Percentiles rank a stretch among this genome's conserved stretches.
Conservation (phyloP, 441 rosid species). For the Erysimum cheiri region DNA sequence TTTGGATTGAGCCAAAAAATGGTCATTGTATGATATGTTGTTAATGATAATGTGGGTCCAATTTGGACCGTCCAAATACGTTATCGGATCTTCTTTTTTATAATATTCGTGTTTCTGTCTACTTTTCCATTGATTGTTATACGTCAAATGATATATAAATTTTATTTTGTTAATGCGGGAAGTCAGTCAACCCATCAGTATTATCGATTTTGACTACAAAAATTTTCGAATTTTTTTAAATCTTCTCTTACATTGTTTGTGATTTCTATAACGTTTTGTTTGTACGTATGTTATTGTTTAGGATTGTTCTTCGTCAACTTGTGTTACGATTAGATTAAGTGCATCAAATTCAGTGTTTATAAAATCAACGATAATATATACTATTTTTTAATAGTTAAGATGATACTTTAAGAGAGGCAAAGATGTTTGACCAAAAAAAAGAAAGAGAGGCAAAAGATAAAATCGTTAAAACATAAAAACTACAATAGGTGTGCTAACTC, state of each 20-base stretch:
- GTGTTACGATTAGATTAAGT: background rate
- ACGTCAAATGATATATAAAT: background rate
- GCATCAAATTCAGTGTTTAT: constrained; percentile 3
- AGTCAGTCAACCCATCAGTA: constrained; percentile 8
- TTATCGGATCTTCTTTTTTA: background rate
- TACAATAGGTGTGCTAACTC: no score
- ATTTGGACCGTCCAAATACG: background rate
- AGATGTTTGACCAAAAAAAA: background rate
- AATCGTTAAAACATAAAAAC: no score
- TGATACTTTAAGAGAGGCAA: background rate
- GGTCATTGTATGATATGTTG: background rate
- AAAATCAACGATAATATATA: background rate
- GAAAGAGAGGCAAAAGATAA: background rate
- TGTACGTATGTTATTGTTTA: background rate
- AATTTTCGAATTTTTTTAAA: background rate
- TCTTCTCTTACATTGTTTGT: background rate
- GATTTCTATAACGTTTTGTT: background rate
- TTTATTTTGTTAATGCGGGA: background rate
- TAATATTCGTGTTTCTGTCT: background rate
- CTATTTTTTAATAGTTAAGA: background rate
- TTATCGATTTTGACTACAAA: background rate
- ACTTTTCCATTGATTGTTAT: background rate
- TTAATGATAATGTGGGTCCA: background rate
- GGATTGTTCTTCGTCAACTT: background rate
- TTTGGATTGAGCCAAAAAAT: background rate